Evolutionary conservation across 306 rosid species (phyloP).

Genomic region (Castanea sativa): DNA sequence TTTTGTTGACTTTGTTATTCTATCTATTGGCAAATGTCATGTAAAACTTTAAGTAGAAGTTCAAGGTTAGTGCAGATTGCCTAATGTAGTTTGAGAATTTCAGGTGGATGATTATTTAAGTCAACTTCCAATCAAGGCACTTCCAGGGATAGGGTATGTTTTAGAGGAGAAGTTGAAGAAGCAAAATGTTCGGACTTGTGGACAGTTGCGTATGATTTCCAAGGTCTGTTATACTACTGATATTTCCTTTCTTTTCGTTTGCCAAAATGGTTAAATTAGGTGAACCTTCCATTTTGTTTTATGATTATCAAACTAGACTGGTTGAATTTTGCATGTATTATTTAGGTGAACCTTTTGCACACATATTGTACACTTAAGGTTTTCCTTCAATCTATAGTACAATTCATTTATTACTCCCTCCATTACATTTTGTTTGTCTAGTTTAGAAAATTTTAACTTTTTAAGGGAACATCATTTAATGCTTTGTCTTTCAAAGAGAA

Average conservation of each 20-base stretch:
- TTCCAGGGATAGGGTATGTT: slow-evolving; percentile 87
- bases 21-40: not conserved
- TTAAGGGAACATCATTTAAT: too few species aligned
- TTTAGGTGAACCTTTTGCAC: too few species aligned
- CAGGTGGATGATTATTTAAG: slow-evolving; percentile 74
- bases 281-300: too few species aligned
- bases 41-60: not conserved
- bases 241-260: slow-evolving; percentile 9
- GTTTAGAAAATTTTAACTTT: too few species aligned
- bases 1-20: not conserved
- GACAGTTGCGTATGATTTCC: slow-evolving; percentile 55
- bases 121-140: slow-evolving; percentile 73
- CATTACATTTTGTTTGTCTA: too few species aligned
- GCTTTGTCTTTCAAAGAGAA: too few species aligned
- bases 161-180: slow-evolving; percentile 78
- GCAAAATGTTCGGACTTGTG: slow-evolving; percentile 62
- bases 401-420: too few species aligned
- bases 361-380: too few species aligned
- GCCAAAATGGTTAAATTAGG: not conserved
- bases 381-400: too few species aligned
- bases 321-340: too few species aligned
- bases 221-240: slow-evolving; percentile 9
- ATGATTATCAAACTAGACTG: too few species aligned
- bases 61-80: slow-evolving; percentile 15
- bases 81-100: slow-evolving; percentile 21